phyloP scores from a whole-genome alignment of 768 basidiomycete genomes.

The Lentinula detonsa region DNA sequence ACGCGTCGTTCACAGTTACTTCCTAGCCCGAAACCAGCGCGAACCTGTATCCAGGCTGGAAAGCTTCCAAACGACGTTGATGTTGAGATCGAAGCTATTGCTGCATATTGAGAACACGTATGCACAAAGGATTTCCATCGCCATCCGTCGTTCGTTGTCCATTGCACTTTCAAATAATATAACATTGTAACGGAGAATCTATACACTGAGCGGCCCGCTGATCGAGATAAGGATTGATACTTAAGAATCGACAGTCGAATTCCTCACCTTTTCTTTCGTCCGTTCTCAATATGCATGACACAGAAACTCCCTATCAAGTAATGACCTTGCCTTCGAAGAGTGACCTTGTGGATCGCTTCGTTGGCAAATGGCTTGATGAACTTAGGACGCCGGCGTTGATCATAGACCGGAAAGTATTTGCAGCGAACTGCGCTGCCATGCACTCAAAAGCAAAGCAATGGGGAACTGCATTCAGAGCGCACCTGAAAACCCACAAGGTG shows the following conservation, averaged over 20 bases:
- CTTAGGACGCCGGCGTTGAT: slow-evolving; percentile 76
- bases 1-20: slow-evolving; percentile 25
- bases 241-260: background rate
- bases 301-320: slow-evolving; percentile 37
- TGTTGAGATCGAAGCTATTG: slow-evolving; percentile 69
- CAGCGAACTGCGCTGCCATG: slow-evolving; percentile 70
- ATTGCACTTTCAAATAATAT: background rate
- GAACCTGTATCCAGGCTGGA: slow-evolving; percentile 72
- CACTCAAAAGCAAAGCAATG: slow-evolving; percentile 57
- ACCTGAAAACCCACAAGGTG: slow-evolving; percentile 84
- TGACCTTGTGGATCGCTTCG: slow-evolving; percentile 46
- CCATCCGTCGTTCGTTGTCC: background rate
- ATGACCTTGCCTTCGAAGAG: slow-evolving; percentile 38
- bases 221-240: background rate
- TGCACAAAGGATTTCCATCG: background rate
- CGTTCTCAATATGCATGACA: slow-evolving; percentile 26
- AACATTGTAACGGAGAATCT: background rate
- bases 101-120: slow-evolving; percentile 24
- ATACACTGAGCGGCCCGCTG: background rate
- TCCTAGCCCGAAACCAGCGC: slow-evolving; percentile 59
- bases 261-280: background rate
- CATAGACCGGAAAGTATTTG: slow-evolving; percentile 69
- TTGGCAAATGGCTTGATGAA: slow-evolving; percentile 46
- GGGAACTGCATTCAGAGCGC: slow-evolving; percentile 71
- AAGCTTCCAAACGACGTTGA: slow-evolving; percentile 64